Evolutionary conservation across 192 early-diverging fungal species (phyloP).

Genomic region (Podila minutissima): DNA sequence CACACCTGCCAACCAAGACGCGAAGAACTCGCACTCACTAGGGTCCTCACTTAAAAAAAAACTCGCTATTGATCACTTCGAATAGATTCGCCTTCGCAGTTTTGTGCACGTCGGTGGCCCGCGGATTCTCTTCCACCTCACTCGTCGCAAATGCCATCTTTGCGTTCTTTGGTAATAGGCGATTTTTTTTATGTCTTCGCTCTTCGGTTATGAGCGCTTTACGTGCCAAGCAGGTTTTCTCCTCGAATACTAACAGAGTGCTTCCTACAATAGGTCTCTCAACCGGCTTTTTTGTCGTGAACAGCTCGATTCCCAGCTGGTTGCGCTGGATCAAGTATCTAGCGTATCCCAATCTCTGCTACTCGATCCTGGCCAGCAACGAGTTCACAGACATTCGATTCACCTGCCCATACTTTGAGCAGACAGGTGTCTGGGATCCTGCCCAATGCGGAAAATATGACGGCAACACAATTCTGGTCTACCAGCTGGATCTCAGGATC

Average conservation of each 20-base stretch:
- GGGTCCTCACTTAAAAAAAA: too few species aligned
- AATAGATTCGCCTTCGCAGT: conserved; percentile 38
- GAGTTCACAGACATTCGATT: conserved; percentile 34
- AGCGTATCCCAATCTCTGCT: conserved; percentile 29
- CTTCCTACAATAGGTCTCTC: conserved; percentile 20
- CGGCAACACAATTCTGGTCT: conserved; percentile 21
- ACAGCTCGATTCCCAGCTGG: conserved; percentile 39
- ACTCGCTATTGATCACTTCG: too few species aligned
- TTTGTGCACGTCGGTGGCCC: conserved; percentile 21
- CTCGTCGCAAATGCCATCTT: conserved; percentile 39
- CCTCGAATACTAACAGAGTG: background rate
- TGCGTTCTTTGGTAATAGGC: conserved; percentile 38
- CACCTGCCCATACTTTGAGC: conserved; percentile 12
- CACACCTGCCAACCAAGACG: background rate
- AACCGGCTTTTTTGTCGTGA: conserved; percentile 46
- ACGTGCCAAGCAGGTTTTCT: background rate
- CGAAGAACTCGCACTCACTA: background rate
- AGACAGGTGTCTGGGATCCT: conserved; percentile 23
- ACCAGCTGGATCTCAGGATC: conserved; percentile 18
- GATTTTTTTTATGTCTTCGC: background rate
- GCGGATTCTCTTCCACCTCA: conserved; percentile 40
- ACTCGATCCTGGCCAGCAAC: conserved; percentile 41
- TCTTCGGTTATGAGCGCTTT: background rate
- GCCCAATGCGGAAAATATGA: conserved; percentile 27
- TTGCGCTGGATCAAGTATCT: conserved; percentile 40